A percentile compares a stretch with the other conserved stretches of the same genome.
Conservation (phyloP, 768 basidiomycete genomes). For the Leccinum longicurvipes region DNA sequence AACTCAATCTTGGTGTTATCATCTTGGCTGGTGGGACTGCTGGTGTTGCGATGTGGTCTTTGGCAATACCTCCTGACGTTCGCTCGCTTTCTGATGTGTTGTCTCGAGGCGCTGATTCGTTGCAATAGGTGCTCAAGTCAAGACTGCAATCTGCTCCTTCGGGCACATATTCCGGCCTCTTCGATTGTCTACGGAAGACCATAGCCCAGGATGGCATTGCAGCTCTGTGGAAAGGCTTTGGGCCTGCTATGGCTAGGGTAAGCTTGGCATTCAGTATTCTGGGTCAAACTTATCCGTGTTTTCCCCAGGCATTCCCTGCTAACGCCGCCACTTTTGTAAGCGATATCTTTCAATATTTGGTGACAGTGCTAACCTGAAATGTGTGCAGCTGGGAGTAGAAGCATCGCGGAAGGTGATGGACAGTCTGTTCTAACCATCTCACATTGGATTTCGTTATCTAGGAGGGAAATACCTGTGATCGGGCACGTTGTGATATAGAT, state of each 20-base stretch:
- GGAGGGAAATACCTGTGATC: constrained; percentile 3
- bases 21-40: constrained; percentile 92
- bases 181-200: constrained; percentile 91
- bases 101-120: constrained; percentile 5
- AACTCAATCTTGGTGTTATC: constrained; percentile 81
- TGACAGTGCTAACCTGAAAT: not conserved
- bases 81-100: constrained; percentile 26
- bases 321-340: constrained; percentile 93
- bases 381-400: constrained; percentile 81
- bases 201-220: constrained; percentile 82
- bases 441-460: not conserved
- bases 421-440: constrained; percentile 43
- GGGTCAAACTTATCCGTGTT: constrained; percentile 4
- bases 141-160: constrained; percentile 94
- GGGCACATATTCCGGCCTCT: constrained; percentile 92
- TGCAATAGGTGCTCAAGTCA: constrained; percentile 84
- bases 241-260: constrained; percentile 93
- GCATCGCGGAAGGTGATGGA: constrained; percentile 83
- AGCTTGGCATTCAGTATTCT: constrained; percentile 23
- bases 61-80: constrained; percentile 97
- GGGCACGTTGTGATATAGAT: constrained; percentile 4
- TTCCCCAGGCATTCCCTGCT: constrained; percentile 85
- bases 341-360: constrained; percentile 15
- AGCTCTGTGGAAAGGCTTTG: constrained; percentile 96
- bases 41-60: constrained; percentile 96